Conservation (phyloP, 129 eudicot genomes). For the Arctium lappa region DNA sequence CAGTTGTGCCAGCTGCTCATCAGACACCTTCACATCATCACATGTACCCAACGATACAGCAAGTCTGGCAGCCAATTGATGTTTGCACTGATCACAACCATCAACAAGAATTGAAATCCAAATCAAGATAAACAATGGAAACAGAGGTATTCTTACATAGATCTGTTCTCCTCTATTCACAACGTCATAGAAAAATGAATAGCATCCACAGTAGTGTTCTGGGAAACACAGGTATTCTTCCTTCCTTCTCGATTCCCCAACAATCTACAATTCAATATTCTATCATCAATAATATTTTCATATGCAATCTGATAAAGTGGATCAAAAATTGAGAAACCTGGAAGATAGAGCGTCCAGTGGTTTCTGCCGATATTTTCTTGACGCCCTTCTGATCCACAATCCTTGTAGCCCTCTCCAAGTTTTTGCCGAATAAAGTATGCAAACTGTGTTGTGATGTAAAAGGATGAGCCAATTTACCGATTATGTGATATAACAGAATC, state of each 20-base stretch:
- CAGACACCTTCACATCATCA: constrained; percentile 68
- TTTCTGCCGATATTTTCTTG: constrained; percentile 63
- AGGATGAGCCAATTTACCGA: not conserved
- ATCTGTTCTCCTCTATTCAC: constrained; percentile 86
- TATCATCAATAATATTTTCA: too few relatives aligned
- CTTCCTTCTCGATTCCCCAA: constrained; percentile 76
- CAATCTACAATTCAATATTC: constrained; percentile 35
- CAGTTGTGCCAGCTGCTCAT: constrained; percentile 67
- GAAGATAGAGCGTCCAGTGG: constrained; percentile 68
- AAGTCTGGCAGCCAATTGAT: constrained; percentile 88
- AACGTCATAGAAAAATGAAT: constrained; percentile 74
- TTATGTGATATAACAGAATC: not conserved
- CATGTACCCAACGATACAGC: constrained; percentile 69
- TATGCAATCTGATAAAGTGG: not conserved
- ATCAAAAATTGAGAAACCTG: constrained; percentile 38
- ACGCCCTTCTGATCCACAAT: constrained; percentile 82
- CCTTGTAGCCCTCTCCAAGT: constrained; percentile 79
- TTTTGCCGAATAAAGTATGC: constrained; percentile 67
- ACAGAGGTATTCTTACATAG: constrained; percentile 42
- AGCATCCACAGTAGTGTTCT: constrained; percentile 77
- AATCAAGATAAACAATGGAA: not conserved
- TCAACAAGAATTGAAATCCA: not conserved
- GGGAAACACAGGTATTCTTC: constrained; percentile 87
- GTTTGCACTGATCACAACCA: constrained; percentile 62
- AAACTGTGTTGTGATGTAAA: constrained; percentile 23